A percentile compares a stretch with the other conserved stretches of the same genome.
phyloP scores from a whole-genome alignment of 2,329 filamentous ascomycete genomes.

The Metarhizium anisopliae region DNA sequence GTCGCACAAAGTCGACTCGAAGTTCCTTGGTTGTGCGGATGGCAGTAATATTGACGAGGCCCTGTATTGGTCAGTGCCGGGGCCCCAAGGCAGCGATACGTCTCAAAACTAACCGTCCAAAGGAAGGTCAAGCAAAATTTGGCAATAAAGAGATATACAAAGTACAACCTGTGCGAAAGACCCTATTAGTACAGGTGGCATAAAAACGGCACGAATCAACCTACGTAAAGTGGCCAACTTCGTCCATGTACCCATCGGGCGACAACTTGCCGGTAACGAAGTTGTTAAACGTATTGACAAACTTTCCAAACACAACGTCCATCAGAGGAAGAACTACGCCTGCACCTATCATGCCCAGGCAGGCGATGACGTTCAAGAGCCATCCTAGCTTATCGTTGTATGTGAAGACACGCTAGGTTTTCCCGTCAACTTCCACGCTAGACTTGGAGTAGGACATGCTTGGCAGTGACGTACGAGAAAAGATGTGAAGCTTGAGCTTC shows the following conservation, averaged over 20 bases:
- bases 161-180: conserved; percentile 33
- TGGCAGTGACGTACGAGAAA: conserved; percentile 11
- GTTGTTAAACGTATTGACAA: conserved; percentile 46
- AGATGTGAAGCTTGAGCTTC: conserved; percentile 16
- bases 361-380: conserved; percentile 24
- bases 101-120: conserved; percentile 33
- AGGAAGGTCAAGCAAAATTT: conserved; percentile 46
- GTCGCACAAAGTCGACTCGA: conserved; percentile 28
- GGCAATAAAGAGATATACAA: conserved; percentile 48
- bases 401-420: conserved; percentile 24
- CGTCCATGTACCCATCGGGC: conserved; percentile 36
- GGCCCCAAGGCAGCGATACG: not conserved
- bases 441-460: not conserved
- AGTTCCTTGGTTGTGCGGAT: conserved; percentile 27
- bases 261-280: conserved; percentile 39
- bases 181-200: not conserved
- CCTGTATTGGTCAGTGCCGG: conserved; percentile 12
- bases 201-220: conserved; percentile 10
- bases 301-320: conserved; percentile 48
- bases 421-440: not conserved
- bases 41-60: conserved; percentile 28
- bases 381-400: conserved; percentile 31
- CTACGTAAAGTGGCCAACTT: conserved; percentile 37
- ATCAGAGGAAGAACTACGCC: conserved; percentile 41
- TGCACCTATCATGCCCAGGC: conserved; percentile 26